Percentiles rank a stretch among this genome's conserved stretches.
Evolutionary conservation across 331 rosid species (phyloP).

Genomic region (Acacia concinna): DNA sequence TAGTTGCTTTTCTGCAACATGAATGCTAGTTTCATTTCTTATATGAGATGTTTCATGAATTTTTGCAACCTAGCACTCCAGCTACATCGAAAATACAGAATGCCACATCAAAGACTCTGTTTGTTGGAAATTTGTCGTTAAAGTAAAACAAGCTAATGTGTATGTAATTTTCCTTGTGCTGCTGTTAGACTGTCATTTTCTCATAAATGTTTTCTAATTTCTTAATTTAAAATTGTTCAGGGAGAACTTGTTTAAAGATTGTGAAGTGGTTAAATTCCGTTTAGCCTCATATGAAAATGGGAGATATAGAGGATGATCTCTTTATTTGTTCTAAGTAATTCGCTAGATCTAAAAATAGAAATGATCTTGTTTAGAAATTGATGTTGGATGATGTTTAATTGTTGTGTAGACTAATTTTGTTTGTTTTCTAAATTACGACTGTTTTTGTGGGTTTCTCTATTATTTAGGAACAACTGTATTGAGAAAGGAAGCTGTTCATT

Average conservation of each 20-base stretch:
- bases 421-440: slow-evolving; percentile 23
- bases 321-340: background rate
- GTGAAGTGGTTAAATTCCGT: slow-evolving; percentile 73
- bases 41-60: background rate
- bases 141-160: slow-evolving; percentile 57
- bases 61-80: slow-evolving; percentile 71
- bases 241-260: slow-evolving; percentile 63
- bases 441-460: slow-evolving; percentile 29
- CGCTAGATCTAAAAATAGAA: background rate
- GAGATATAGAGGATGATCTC: slow-evolving; percentile 43
- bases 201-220: slow-evolving; percentile 5
- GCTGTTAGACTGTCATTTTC: background rate
- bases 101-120: slow-evolving; percentile 56
- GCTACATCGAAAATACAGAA: slow-evolving; percentile 39
- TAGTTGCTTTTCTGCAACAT: background rate
- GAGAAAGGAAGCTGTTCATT: slow-evolving; percentile 44
- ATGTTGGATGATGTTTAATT: background rate
- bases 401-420: background rate
- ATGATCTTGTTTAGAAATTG: background rate
- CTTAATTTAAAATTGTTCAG: slow-evolving; percentile 37
- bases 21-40: background rate
- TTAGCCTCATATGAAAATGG: slow-evolving; percentile 49
- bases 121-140: slow-evolving; percentile 72
- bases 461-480: slow-evolving; percentile 45
- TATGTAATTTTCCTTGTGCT: slow-evolving; percentile 36